Base-by-base conservation (phyloP, 345 rosid genomes). In the Populus tremula region DNA sequence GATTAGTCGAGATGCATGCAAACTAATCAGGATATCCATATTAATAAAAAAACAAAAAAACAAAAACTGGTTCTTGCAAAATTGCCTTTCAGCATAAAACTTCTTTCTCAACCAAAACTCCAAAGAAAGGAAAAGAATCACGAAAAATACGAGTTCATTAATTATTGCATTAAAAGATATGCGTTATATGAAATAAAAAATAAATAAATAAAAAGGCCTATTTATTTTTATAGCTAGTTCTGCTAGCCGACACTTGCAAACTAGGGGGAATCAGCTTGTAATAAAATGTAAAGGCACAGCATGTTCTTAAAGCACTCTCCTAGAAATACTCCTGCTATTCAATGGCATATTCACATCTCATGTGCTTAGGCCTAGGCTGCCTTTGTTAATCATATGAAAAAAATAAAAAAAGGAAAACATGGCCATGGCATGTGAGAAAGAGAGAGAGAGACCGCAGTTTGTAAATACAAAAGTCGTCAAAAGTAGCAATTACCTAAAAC, bases 1-100 rank as follows among this genome's bases (percentile, higher is more conserved):
- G 0, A 29, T 29, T 29, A 29, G 0, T 29, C 31, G 2, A 29
- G 2, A 2, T 2, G 1, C 31, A 29, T 1, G 0, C 31, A 29
- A 29, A 2, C 2, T 29, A 29, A 29, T 1, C 31, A 0, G 1
- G 0, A 1, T 2, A 29, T 1, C 31, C 31, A 29, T 1, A 1
- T 29, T 29, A 29, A 27, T 1, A 27, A 27, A 29, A 29, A 31
- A 39, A 27, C 1, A 27, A 27, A 29, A 29, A 31, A 39, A 39
- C 0, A 1, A 33, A 33, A 33, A 33, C 36, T 33, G 4, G 36
- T 4, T 4, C 36, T 0, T 33, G 36, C 36, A 33, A 33, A 33
- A 33, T 33, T 33, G 5, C 36, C 36, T 33, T 33, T 33, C 36
- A 33, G 36, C 36, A 33, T 4, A 0, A 0, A 33, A 33, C 5